Evolutionary conservation across 306 rosid genomes (phyloP).

Genomic region (Begonia peltatifolia): DNA sequence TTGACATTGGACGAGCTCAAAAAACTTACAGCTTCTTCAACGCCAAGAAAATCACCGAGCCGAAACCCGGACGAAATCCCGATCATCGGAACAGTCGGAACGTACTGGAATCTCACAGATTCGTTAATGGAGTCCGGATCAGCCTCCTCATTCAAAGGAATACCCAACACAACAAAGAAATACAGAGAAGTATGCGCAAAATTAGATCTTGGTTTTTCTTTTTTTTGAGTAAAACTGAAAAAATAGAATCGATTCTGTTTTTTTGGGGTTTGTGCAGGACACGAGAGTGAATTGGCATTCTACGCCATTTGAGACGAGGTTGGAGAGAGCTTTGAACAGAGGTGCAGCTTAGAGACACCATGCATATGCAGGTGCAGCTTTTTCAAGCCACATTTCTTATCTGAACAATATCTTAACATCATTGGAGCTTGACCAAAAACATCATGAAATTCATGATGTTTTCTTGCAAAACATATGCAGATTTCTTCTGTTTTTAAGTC

Average conservation of each 20-base stretch:
- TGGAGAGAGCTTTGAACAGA: constrained; percentile 45
- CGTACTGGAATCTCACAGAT: constrained; percentile 39
- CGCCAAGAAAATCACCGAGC: constrained; percentile 63
- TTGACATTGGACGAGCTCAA: constrained; percentile 67
- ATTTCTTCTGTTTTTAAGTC: too few relatives aligned
- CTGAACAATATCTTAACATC: too few relatives aligned
- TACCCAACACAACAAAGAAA: constrained; percentile 81
- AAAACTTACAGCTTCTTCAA: constrained; percentile 49
- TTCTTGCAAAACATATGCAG: too few relatives aligned
- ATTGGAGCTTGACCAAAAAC: too few relatives aligned
- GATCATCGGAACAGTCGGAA: constrained; percentile 71
- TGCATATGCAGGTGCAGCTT: too few relatives aligned
- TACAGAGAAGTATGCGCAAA: constrained; percentile 63
- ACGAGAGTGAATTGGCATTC: constrained; percentile 67
- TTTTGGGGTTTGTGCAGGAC: constrained; percentile 52
- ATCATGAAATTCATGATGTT: too few relatives aligned
- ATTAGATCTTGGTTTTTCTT: constrained; percentile 9
- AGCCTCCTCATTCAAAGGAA: constrained; percentile 56
- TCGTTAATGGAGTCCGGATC: constrained; percentile 30
- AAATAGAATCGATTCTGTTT: too few relatives aligned
- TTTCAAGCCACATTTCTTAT: too few relatives aligned
- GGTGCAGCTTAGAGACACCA: too few relatives aligned
- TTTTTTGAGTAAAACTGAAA: too few relatives aligned
- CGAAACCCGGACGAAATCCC: constrained; percentile 63
- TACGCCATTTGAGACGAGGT: constrained; percentile 76